Evolutionary conservation across 805 yeast genomes (phyloP), one percentile per base, ranked within the genome.

Genomic region (Wickerhamomyces bovis): DNA sequence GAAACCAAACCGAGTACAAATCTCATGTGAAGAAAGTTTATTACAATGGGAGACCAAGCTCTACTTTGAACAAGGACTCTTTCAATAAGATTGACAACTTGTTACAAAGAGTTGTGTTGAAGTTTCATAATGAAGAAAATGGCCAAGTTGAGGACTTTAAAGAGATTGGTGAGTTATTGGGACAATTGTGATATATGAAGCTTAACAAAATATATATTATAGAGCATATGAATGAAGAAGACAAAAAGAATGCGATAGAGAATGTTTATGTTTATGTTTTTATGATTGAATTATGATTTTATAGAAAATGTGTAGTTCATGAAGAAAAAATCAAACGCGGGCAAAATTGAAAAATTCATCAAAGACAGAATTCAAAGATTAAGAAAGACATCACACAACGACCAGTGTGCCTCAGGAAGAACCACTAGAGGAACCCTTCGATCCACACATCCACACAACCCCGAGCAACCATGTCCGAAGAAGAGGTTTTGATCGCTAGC

Each of bases 21-120:
- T 42, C 51, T 1, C 25, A 42, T 12, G 49, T 48, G 11, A 47
- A 42, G 41, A 56, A 49, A 26, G 16, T 51, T 2, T 56, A 51
- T 31, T 23, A 33, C 11, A 47, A 45, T 19, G 41, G 47, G 16
- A 53, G 43, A 30, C 49, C 55, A 7, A 35, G 46, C 13, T 33
- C 36, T 7, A 16, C 36, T 6, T 33, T 16, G 20, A 51, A 55
- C 30, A 50, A 36, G 22, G 33, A 19, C 2, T 15, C n/a, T 13
- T 46, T 49, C 22, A 28, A 18, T 4, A 46, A 46, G 19, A 47
- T 54, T 20, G 56, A 54, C 15, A 13, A 19, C 1, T 38, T 56
- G 6, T 16, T 54, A 39, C 51, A 51, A 20, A 33, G 45, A 1
- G 21, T 39, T 31, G 40, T 44, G 12, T 16, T 33, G 36, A 33